Percentiles rank a stretch among this genome's conserved stretches.
Conservation (phyloP, 169 alveolate species). For the Cyclospora cayetanensis region DNA sequence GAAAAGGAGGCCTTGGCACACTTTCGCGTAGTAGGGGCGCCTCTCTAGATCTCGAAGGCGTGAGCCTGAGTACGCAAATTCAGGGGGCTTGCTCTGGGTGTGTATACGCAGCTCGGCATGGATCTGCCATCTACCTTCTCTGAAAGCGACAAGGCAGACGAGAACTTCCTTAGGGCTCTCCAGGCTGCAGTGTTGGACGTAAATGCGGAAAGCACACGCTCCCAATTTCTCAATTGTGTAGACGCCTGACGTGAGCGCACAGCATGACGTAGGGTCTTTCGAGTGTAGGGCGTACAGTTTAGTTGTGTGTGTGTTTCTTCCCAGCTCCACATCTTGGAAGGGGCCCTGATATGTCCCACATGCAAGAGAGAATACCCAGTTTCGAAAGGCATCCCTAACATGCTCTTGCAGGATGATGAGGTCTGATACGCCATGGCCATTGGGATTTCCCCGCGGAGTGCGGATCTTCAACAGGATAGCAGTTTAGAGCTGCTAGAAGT, state of each 20-base stretch:
- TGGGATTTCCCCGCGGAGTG: too few relatives aligned
- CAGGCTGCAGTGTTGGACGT: conserved; percentile 67
- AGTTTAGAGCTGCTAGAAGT: too few relatives aligned
- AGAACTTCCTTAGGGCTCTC: conserved; percentile 70
- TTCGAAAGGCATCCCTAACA: conserved; percentile 78
- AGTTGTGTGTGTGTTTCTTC: neutral
- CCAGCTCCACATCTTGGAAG: conserved; percentile 75
- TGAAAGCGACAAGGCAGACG: conserved; percentile 71
- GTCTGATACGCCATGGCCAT: too few relatives aligned
- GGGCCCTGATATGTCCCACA: conserved; percentile 73
- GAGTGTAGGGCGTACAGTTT: neutral
- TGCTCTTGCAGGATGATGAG: conserved; percentile 70
- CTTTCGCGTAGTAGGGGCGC: neutral
- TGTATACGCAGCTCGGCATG: neutral
- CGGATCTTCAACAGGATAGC: too few relatives aligned
- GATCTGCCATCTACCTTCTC: conserved; percentile 71
- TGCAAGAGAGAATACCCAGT: conserved; percentile 73
- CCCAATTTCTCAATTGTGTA: too few relatives aligned
- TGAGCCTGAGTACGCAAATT: neutral
- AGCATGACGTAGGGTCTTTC: neutral
- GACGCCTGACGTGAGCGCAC: neutral
- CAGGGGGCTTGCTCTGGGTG: neutral
- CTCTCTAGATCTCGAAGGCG: neutral
- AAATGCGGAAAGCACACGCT: neutral
- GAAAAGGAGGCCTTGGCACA: neutral